A percentile compares a stretch with the other conserved stretches of the same genome.
Evolutionary conservation across 768 basidiomycete genomes (phyloP).

Genomic region (Sarcomyxa edulis): DNA sequence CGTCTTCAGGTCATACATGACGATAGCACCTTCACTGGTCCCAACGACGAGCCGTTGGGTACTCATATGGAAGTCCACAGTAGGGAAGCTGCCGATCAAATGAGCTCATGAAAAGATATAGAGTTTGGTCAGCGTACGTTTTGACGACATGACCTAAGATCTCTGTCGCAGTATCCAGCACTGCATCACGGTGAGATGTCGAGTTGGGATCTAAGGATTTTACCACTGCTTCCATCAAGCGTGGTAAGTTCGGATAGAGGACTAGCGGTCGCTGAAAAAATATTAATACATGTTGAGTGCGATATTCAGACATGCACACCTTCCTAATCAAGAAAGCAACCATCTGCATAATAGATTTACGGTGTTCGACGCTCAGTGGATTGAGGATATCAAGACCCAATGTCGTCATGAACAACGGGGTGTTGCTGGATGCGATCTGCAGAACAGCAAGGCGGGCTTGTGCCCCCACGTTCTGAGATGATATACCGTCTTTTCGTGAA

Average conservation of each 20-base stretch:
- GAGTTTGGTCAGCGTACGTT: conserved; percentile 48
- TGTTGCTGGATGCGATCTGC: conserved; percentile 78
- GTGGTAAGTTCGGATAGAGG: conserved; percentile 77
- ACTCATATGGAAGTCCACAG: conserved; percentile 87
- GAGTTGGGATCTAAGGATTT: conserved; percentile 93
- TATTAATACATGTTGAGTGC: neutral
- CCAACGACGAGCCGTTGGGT: conserved; percentile 91
- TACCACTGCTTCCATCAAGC: conserved; percentile 90
- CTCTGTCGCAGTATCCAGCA: conserved; percentile 88
- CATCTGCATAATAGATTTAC: conserved; percentile 88
- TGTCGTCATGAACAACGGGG: conserved; percentile 91
- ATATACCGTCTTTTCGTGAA: conserved; percentile 63
- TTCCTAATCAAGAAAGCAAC: conserved; percentile 92
- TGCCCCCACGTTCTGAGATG: conserved; percentile 60
- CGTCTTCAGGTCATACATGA: conserved; percentile 96
- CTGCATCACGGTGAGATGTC: conserved; percentile 70
- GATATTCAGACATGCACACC: conserved; percentile 36
- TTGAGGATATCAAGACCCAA: conserved; percentile 85
- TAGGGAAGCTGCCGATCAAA: conserved; percentile 61
- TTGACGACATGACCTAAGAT: conserved; percentile 93
- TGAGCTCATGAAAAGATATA: neutral
- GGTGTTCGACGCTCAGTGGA: conserved; percentile 66
- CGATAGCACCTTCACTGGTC: conserved; percentile 87
- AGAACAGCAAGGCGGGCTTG: conserved; percentile 83
- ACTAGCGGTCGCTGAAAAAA: conserved; percentile 68